Conservation (phyloP, 2,329 filamentous ascomycete species). For the Pleurostoma richardsiae region DNA sequence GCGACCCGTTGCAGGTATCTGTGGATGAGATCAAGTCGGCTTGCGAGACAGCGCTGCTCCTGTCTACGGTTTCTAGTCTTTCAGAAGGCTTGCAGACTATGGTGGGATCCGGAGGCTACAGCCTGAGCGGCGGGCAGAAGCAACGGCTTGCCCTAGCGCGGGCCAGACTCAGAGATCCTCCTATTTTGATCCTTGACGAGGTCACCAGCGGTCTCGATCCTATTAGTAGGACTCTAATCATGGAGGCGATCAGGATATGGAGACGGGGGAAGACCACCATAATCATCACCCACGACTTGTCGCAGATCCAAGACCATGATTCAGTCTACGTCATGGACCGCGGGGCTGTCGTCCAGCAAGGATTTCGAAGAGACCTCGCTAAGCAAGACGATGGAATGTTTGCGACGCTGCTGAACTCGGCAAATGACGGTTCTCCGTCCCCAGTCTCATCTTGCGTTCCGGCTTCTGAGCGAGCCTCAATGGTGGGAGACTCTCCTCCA, state of each 20-base stretch:
- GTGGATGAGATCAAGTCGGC: slow-evolving; percentile 54
- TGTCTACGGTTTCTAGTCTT: slow-evolving; percentile 60
- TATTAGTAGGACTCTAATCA: slow-evolving; percentile 60
- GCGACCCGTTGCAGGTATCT: slow-evolving; percentile 39
- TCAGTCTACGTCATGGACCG: slow-evolving; percentile 76
- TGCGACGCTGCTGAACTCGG: slow-evolving; percentile 28
- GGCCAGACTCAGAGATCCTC: slow-evolving; percentile 69
- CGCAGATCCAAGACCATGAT: slow-evolving; percentile 67
- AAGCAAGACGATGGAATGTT: slow-evolving; percentile 38
- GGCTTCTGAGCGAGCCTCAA: too few species aligned
- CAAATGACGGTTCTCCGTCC: slow-evolving; percentile 4
- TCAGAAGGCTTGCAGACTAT: slow-evolving; percentile 67
- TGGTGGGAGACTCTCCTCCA: neutral
- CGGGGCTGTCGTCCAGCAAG: slow-evolving; percentile 64
- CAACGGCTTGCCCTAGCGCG: slow-evolving; percentile 79
- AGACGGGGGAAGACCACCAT: slow-evolving; percentile 79
- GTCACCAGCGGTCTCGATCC: slow-evolving; percentile 81
- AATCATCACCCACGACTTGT: slow-evolving; percentile 86
- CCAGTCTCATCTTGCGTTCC: too few species aligned
- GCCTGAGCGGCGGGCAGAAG: slow-evolving; percentile 78
- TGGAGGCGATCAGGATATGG: slow-evolving; percentile 74
- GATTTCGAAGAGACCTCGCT: slow-evolving; percentile 54
- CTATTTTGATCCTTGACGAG: slow-evolving; percentile 83
- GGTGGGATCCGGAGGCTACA: slow-evolving; percentile 64
- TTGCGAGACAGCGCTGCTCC: slow-evolving; percentile 63